Conservation (phyloP, 2,329 filamentous ascomycete species). For the Pyrenophora teres region DNA sequence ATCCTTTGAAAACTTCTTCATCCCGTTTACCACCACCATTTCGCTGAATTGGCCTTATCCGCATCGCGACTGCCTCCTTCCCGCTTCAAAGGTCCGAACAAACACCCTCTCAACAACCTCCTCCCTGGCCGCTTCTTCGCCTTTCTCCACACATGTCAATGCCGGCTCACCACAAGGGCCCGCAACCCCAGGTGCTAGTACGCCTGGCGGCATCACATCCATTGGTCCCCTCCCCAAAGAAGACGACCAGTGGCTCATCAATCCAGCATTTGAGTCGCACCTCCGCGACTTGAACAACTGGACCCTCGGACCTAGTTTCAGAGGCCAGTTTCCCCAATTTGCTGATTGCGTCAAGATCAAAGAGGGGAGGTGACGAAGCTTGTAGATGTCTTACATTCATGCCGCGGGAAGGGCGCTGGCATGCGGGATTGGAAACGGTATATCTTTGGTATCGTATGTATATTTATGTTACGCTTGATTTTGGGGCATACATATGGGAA, state of each 20-base stretch:
- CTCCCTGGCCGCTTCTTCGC: slow-evolving; percentile 31
- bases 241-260: slow-evolving; percentile 73
- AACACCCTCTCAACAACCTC: slow-evolving; percentile 30
- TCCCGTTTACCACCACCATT: slow-evolving; percentile 77
- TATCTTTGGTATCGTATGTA: slow-evolving; percentile 8
- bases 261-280: slow-evolving; percentile 84
- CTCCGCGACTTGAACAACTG: slow-evolving; percentile 77
- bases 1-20: slow-evolving; percentile 79
- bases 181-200: slow-evolving; percentile 27
- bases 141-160: slow-evolving; percentile 39
- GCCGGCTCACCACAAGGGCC: slow-evolving; percentile 34
- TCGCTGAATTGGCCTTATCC: slow-evolving; percentile 86
- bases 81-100: slow-evolving; percentile 44
- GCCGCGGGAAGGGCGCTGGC: not conserved
- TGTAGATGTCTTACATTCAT: slow-evolving; percentile 15
- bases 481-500: not conserved
- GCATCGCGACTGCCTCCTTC: slow-evolving; percentile 68
- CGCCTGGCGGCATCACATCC: slow-evolving; percentile 19
- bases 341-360: slow-evolving; percentile 41
- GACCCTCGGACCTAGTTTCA: slow-evolving; percentile 74
- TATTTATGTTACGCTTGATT: not conserved
- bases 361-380: slow-evolving; percentile 25
- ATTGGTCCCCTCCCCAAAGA: slow-evolving; percentile 28
- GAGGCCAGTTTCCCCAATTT: slow-evolving; percentile 65
- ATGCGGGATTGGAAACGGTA: slow-evolving; percentile 1